Evolutionary conservation across 352 stramenopile species (phyloP), one percentile per base, ranked within the genome.

Genomic region (Peronospora farinosa): DNA sequence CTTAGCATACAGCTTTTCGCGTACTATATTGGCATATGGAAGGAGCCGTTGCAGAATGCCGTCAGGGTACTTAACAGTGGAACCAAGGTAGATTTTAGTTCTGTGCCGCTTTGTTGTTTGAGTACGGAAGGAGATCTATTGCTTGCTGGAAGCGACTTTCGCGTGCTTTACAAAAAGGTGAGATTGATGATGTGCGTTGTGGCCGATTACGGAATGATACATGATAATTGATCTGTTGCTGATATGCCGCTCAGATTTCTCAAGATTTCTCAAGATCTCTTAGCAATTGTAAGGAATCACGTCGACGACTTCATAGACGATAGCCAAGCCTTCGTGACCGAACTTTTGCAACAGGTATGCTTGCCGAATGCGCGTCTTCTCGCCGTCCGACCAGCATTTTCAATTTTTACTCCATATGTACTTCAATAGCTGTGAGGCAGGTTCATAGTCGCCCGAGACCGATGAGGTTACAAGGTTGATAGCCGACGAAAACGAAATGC

Each of bases 141-240:
- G 7, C 75, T 63, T 42, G 74, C 77, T 32, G 83, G 69, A 35
- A 88, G 72, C 19, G 78, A 94, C 41, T 86, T 92, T n/a, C 70
- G 84, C 12, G 19, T 84, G 16, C 52, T 94, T 2, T 42, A 54
- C 2, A 40, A 64, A 15, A 84, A 84, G 56, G 82, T 93, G 47
- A 8, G 13, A 2, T 31, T 11, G 31, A 15, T 35, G 40, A 27
- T n/a, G 6, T 15, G 7, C 7, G 7, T 33, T 40, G 15, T 44
- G 8, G 7, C 30, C 37, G 4, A 27, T 38, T 17, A 35, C 36
- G 19, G 15, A 28, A 19, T 5, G 9, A 27, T 17, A 12, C 16
- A 23, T 37, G 2, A n/a, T 28, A 50, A 39, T 8, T 23, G 13
- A 10, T 48, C 1, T 17, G 13, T 47, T 53, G 7, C 15, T 47